phyloP scores from a whole-genome alignment of 1,284 basidiomycete species.

The Sphagnurus paluster region DNA sequence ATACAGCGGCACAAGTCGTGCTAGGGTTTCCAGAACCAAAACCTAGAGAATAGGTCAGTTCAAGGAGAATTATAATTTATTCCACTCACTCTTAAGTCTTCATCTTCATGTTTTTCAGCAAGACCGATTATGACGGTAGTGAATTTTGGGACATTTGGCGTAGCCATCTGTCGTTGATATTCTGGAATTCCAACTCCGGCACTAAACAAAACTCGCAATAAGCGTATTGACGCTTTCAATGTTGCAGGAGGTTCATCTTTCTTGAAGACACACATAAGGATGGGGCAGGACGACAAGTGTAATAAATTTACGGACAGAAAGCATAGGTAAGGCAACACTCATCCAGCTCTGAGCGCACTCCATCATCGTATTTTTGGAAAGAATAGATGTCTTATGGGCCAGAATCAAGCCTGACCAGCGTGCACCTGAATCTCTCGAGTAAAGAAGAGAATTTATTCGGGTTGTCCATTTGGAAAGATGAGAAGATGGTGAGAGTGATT shows the following conservation, averaged over 20 bases:
- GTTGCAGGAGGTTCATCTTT: constrained; percentile 64
- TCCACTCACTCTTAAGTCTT: constrained; percentile 50
- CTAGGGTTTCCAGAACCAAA: constrained; percentile 50
- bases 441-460: constrained; percentile 68
- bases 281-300: constrained; percentile 19
- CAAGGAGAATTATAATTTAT: neutral
- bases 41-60: constrained; percentile 36
- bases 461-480: constrained; percentile 73
- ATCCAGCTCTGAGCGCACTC: constrained; percentile 75
- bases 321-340: constrained; percentile 56
- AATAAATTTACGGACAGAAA: constrained; percentile 57
- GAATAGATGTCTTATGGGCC: constrained; percentile 59
- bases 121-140: constrained; percentile 55
- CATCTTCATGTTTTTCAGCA: constrained; percentile 48
- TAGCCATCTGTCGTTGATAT: constrained; percentile 74
- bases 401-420: constrained; percentile 77
- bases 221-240: constrained; percentile 58
- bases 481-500: constrained; percentile 56
- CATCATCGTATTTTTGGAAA: constrained; percentile 60
- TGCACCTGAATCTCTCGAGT: constrained; percentile 68
- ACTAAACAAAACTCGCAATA: constrained; percentile 61
- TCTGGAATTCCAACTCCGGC: constrained; percentile 59
- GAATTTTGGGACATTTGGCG: constrained; percentile 72
- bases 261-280: constrained; percentile 38
- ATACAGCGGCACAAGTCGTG: constrained; percentile 60